A percentile compares a stretch with the other conserved stretches of the same genome.
These are phyloP conservation scores for Haematococcus lacustris DNA, from an alignment of 139 green algal genomes.

Conservation along the genomic window DNA sequence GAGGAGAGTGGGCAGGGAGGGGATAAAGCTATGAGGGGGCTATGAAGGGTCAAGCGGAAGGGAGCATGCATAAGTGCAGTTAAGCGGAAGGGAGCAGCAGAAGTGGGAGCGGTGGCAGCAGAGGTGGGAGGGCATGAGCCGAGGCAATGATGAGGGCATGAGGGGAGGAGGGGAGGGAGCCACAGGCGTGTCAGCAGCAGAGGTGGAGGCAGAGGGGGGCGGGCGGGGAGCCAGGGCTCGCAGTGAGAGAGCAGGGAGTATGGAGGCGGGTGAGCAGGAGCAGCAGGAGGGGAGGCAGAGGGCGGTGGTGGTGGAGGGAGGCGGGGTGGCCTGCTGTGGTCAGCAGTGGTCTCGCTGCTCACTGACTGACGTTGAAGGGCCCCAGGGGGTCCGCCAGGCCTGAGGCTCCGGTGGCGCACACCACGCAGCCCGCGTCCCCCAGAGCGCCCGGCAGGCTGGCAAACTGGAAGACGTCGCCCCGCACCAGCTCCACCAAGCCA, in stretches of 20 bases:
- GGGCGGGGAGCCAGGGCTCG: not conserved
- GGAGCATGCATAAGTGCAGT: slow-evolving; percentile 1
- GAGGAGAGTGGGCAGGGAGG: too few relatives aligned
- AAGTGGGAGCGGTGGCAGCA: not conserved
- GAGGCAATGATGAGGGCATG: too few relatives aligned
- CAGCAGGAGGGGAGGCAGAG: not conserved
- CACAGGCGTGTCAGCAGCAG: too few relatives aligned
- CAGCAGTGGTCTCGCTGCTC: not conserved
- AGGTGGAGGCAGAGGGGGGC: not conserved
- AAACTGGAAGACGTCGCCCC: not conserved
- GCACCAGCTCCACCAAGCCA: not conserved
- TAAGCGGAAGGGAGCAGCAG: not conserved
- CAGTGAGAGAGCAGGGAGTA: not conserved
- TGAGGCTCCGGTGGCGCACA: slow-evolving; percentile 58
- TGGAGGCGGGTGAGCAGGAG: not conserved
- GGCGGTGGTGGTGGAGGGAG: not conserved
- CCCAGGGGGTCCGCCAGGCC: slow-evolving; percentile 55
- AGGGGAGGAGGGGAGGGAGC: too few relatives aligned
- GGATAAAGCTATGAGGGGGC: too few relatives aligned
- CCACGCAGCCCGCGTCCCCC: slow-evolving; percentile 38
- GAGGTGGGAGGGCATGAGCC: not conserved
- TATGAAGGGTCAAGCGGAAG: too few relatives aligned
- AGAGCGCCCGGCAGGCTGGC: not conserved
- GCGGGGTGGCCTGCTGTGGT: not conserved
- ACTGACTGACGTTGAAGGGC: slow-evolving; percentile 53